phyloP scores from a whole-genome alignment of 108 stramenopile genomes.

The Aurantiochytrium sp. region DNA sequence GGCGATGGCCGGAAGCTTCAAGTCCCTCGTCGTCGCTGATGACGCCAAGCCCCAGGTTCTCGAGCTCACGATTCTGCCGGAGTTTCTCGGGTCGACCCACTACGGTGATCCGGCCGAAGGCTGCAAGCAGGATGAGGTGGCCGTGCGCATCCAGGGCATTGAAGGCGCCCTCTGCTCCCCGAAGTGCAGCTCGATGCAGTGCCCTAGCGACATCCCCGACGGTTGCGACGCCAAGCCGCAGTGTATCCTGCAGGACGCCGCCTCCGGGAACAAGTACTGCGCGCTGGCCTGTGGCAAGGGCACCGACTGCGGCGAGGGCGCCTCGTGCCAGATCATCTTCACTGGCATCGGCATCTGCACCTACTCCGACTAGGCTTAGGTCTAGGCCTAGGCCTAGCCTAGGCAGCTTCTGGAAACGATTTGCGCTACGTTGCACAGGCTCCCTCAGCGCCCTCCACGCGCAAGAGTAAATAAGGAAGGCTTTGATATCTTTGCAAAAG shows the following conservation, averaged over 20 bases:
- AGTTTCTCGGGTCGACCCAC: neutral
- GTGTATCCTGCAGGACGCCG: constrained; percentile 18
- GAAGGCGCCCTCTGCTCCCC: constrained; percentile 15
- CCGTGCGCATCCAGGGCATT: constrained; percentile 19
- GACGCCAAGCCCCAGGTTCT: neutral
- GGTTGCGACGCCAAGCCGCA: constrained; percentile 22
- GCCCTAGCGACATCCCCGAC: constrained; percentile 10
- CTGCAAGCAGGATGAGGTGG: constrained; percentile 23
- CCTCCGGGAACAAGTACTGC: constrained; percentile 26
- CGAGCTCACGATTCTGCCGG: neutral
- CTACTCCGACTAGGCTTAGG: neutral
- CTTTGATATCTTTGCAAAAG: neutral
- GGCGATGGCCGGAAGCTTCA: neutral
- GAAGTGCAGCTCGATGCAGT: constrained; percentile 2
- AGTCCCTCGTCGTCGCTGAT: neutral
- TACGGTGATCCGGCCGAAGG: constrained; percentile 27
- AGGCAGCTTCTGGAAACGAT: no score
- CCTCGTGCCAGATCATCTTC: constrained; percentile 13
- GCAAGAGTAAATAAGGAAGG: neutral
- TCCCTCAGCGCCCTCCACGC: no score
- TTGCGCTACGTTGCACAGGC: no score
- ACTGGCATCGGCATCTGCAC: constrained; percentile 19
- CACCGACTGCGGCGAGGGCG: constrained; percentile 14
- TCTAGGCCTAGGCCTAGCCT: no score
- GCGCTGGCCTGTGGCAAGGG: constrained; percentile 11